phyloP scores from a whole-genome alignment of 2,329 filamentous ascomycete genomes.

The Beauveria sp. region DNA sequence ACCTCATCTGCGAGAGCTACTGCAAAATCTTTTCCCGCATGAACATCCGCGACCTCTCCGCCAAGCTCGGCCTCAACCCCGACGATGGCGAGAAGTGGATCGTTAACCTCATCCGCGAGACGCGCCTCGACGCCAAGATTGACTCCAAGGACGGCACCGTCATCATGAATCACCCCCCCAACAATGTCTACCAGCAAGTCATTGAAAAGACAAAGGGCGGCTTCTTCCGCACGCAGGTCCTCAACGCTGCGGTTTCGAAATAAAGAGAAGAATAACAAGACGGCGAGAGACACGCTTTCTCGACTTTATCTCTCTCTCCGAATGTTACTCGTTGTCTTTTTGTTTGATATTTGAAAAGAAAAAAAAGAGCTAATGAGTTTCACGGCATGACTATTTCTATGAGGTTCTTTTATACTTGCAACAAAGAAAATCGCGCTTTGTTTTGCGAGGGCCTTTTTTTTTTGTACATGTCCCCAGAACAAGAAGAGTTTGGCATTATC shows the following conservation, averaged over 20 bases:
- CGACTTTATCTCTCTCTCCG: no score
- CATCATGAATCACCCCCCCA: constrained; percentile 98
- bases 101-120: constrained; percentile 97
- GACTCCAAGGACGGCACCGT: constrained; percentile 98
- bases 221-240: constrained; percentile 96
- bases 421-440: constrained; percentile 15
- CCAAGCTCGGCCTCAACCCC: constrained; percentile 80
- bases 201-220: constrained; percentile 98
- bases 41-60: constrained; percentile 93
- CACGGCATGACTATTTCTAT: neutral
- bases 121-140: constrained; percentile 95
- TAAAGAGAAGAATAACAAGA: constrained; percentile 21
- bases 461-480: neutral
- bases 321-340: neutral
- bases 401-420: constrained; percentile 14
- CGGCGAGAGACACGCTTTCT: neutral
- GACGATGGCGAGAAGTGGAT: constrained; percentile 99
- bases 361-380: constrained; percentile 2
- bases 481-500: neutral
- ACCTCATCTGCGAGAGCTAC: constrained; percentile 97
- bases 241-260: constrained; percentile 60
- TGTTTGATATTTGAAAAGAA: neutral
- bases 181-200: constrained; percentile 98
- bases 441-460: neutral
- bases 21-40: constrained; percentile 99